Percentiles rank a stretch among this genome's conserved stretches.
Conservation (phyloP, 441 rosid genomes). For the Mallotus repandus region DNA sequence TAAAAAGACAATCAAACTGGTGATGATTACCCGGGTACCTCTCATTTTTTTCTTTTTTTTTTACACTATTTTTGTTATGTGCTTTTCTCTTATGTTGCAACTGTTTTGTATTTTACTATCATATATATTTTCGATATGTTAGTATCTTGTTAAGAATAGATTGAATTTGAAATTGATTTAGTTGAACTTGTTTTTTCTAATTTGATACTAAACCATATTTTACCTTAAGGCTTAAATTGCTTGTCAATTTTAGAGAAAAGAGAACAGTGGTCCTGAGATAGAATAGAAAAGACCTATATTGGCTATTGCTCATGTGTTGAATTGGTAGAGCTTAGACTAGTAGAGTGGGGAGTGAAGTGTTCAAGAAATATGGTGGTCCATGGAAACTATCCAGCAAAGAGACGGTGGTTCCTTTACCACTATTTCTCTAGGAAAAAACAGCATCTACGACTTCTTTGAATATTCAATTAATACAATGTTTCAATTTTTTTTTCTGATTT, state of each 20-base stretch:
- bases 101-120: background rate
- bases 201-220: too few relatives aligned
- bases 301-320: background rate
- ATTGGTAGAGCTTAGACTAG: background rate
- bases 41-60: constrained; percentile 17
- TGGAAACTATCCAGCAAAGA: background rate
- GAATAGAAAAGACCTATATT: background rate
- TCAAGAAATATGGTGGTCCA: background rate
- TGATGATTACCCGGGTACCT: constrained; percentile 26
- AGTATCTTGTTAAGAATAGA: background rate
- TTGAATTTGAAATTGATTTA: background rate
- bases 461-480: too few relatives aligned
- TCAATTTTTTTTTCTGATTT: background rate
- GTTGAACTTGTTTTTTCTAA: background rate
- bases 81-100: constrained; percentile 9
- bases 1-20: constrained; percentile 31
- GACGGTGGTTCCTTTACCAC: background rate
- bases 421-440: too few relatives aligned
- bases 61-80: constrained; percentile 5
- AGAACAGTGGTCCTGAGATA: background rate
- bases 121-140: too few relatives aligned
- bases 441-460: too few relatives aligned
- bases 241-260: too few relatives aligned
- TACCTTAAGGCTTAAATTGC: too few relatives aligned
- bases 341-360: background rate